Percentiles rank a stretch among this genome's conserved stretches.
phyloP scores from a whole-genome alignment of 2,329 filamentous ascomycete genomes.

The Nigrospora oryzae region DNA sequence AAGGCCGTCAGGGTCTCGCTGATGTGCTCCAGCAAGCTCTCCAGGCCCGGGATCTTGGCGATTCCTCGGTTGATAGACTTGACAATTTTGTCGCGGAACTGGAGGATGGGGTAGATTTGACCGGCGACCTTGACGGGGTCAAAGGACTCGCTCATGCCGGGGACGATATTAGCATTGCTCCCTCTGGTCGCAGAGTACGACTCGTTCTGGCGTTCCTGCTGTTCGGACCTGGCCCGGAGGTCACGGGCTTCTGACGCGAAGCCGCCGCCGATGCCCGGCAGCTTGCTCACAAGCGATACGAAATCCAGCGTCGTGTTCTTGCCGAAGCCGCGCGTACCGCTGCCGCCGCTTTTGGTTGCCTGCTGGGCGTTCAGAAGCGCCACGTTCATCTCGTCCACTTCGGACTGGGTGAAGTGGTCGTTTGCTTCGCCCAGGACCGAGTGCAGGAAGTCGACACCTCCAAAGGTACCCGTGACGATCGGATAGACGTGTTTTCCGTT shows the following conservation, averaged over 20 bases:
- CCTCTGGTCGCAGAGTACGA: constrained; percentile 26
- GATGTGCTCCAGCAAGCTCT: constrained; percentile 86
- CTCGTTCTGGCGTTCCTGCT: constrained; percentile 38
- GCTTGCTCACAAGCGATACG: constrained; percentile 63
- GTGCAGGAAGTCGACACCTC: constrained; percentile 77
- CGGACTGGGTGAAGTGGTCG: constrained; percentile 78
- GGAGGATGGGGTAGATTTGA: constrained; percentile 89
- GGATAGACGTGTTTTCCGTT: constrained; percentile 62
- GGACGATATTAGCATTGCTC: constrained; percentile 50
- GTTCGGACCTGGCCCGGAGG: constrained; percentile 57
- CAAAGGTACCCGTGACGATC: constrained; percentile 68
- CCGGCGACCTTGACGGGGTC: constrained; percentile 69
- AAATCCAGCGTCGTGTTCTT: constrained; percentile 45
- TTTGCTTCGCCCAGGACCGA: constrained; percentile 70
- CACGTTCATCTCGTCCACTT: constrained; percentile 72
- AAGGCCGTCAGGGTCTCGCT: constrained; percentile 89
- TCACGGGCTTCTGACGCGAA: constrained; percentile 59
- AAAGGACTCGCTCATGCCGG: constrained; percentile 67
- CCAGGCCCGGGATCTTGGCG: constrained; percentile 84
- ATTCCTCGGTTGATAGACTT: constrained; percentile 78
- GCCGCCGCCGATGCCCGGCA: constrained; percentile 61
- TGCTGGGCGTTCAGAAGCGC: constrained; percentile 63
- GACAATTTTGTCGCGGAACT: constrained; percentile 91
- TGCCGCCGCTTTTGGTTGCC: constrained; percentile 26
- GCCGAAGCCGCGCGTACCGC: constrained; percentile 30